Evolutionary conservation across 345 rosid species (phyloP), one percentile per base, ranked within the genome.

Genomic region (Dipteronia dyeriana): DNA sequence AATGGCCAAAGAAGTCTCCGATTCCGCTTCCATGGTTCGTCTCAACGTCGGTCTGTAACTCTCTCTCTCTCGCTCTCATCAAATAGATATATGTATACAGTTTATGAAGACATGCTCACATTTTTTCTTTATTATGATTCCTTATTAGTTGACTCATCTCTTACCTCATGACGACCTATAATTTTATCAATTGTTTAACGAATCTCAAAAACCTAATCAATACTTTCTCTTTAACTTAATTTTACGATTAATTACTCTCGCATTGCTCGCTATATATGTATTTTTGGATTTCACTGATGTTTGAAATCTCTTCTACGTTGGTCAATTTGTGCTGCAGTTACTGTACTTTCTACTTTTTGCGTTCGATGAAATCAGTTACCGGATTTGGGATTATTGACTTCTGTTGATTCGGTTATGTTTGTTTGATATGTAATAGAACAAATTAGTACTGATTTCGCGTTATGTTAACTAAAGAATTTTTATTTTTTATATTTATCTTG

Each of bases 31-130:
- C 70, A 65, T 87, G 54, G 81, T 92, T 81, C 95, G 91, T 71
- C 98, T 92, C 63, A 94, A 89, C 87, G 87, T 92, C 75, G 98
- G 98, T 94, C 71, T 31, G 76, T 79, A 59, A 20, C 73, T 66
- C 43, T 25, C 47, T 34, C 5, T 34, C 38, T 29, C 31, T 31
- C 34, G 3, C 0, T 29, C 34, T 34, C 38, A 4, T 34, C 38
- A 34, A 34, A 5, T 34, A 34, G 38, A 34, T 34, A 34, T 34
- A 34, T 34, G 38, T 34, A n/a, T 11, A 1, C 29, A 34, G 6
- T 20, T 19, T 26, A 2, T 2, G 0, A 20, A 31, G 16, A 47
- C 67, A 54, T 60, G 67, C 41, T 17, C 45, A 31, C 34, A 39
- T 31, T 64, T 54, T 26, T 34, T 47, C 47, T 16, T 8, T 4